Evolutionary conservation across 768 basidiomycete species (phyloP), one percentile per base, ranked within the genome.

Genomic region (Trametes maxima): DNA sequence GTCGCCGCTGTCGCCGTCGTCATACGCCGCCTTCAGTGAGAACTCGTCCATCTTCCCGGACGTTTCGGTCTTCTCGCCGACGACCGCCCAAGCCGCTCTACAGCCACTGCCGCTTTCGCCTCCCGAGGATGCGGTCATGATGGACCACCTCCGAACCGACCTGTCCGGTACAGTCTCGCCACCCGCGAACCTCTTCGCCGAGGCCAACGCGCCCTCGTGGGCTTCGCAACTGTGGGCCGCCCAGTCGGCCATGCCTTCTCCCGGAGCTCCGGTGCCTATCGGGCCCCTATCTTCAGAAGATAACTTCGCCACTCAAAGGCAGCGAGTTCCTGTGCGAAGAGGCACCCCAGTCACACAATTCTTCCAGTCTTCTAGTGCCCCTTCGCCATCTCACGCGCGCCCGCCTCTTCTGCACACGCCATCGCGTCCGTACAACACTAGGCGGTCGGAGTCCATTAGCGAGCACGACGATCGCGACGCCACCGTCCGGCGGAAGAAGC

Each of bases 331-430:
- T 45, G 70, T 74, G 59, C 82, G 68, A 69, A 69, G 76, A 61
- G 46, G 70, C 55, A 72, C 74, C 50, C 72, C 84, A n/a, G 75
- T 85, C 33, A 76, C 77, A 17, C 80, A 83, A 39, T 74, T 86
- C 55, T 89, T 92, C 76, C 84, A 84, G 54, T 87, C 89, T 12
- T 82, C 88, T 11, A 89, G 88, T 64, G 90, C 90, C 0, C 90
- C 90, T 19, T 79, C 86, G 53, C 74, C 78, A 57, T 73, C 77
- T 7, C 82, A 85, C 50, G 72, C 78, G 2, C 79, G 78, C 58
- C 74, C 76, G 25, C 79, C 83, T 53, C 33, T 47, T 35, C 74
- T 77, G 25, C 75, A 85, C 68, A 73, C 83, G 33, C 75, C 85
- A 68, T 74, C 83, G 43, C 80, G 90, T 36, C 73, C 80, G 16